A percentile compares a stretch with the other conserved stretches of the same genome.
phyloP scores from a whole-genome alignment of 2,329 filamentous ascomycete genomes.

The Lizonia empirigonia region DNA sequence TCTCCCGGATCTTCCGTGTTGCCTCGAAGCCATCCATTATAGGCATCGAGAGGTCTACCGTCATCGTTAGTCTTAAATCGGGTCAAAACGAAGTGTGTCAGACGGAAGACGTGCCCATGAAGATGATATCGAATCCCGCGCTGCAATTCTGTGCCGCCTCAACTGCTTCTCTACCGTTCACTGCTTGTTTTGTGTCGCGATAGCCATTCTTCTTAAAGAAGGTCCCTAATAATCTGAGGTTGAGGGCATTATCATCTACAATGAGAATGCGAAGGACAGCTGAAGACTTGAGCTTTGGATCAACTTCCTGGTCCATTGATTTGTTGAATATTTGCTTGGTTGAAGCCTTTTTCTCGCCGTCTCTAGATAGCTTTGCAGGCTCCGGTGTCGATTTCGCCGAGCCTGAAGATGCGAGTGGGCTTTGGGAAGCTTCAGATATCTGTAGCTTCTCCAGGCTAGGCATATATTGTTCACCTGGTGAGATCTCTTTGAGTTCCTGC shows the following conservation, averaged over 20 bases:
- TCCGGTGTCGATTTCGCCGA: neutral
- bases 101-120: conserved; percentile 23
- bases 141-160: conserved; percentile 26
- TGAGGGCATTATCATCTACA: conserved; percentile 45
- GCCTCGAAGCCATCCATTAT: conserved; percentile 38
- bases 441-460: conserved; percentile 1
- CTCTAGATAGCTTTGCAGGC: too few species aligned
- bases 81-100: neutral
- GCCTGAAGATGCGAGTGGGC: neutral
- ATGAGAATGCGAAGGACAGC: conserved; percentile 31
- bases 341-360: too few species aligned
- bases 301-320: neutral
- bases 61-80: neutral
- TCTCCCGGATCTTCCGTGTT: conserved; percentile 29
- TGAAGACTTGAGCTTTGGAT: neutral
- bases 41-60: conserved; percentile 35
- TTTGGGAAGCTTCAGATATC: neutral
- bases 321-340: neutral
- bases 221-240: conserved; percentile 34
- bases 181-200: conserved; percentile 6
- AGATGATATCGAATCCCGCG: conserved; percentile 26
- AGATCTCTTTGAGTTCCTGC: neutral
- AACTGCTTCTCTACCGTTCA: conserved; percentile 21
- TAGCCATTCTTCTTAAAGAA: conserved; percentile 28
- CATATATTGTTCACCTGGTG: neutral